Evolutionary conservation across 2,329 filamentous ascomycete genomes (phyloP).

Genomic region (Pseudogymnoascus destructans): DNA sequence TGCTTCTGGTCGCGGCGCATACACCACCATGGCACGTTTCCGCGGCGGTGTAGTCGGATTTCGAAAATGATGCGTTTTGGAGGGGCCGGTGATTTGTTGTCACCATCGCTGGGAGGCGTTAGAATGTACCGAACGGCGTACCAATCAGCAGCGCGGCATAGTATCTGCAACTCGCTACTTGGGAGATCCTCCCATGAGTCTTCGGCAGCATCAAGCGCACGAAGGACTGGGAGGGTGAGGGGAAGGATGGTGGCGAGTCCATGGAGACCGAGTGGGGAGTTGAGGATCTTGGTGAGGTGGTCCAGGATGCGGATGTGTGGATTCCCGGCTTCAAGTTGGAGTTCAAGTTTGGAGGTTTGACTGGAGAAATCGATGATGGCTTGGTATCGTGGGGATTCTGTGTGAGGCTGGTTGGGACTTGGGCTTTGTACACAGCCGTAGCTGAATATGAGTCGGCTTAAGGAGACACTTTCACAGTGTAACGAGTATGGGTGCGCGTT

Average conservation of each 20-base stretch:
- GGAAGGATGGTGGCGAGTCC: conserved; percentile 41
- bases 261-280: conserved; percentile 37
- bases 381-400: conserved; percentile 31
- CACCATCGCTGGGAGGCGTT: conserved; percentile 21
- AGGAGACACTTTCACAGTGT: conserved; percentile 43
- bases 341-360: conserved; percentile 33
- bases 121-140: conserved; percentile 42
- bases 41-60: conserved; percentile 36
- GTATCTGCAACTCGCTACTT: conserved; percentile 36
- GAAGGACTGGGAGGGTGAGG: conserved; percentile 51
- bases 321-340: conserved; percentile 48
- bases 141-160: conserved; percentile 43
- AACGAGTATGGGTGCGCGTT: conserved; percentile 42
- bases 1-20: conserved; percentile 18
- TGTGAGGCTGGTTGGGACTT: conserved; percentile 11
- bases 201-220: conserved; percentile 47
- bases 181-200: conserved; percentile 35
- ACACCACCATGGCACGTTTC: conserved; percentile 30
- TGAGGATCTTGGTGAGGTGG: conserved; percentile 44
- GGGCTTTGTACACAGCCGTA: conserved; percentile 36
- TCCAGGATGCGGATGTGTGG: conserved; percentile 54
- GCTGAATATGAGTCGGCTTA: conserved; percentile 54
- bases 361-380: conserved; percentile 46
- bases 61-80: conserved; percentile 36
- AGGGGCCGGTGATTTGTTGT: conserved; percentile 17